Evolutionary conservation across 768 basidiomycete genomes (phyloP).

Genomic region (Boletus tomentosulus): DNA sequence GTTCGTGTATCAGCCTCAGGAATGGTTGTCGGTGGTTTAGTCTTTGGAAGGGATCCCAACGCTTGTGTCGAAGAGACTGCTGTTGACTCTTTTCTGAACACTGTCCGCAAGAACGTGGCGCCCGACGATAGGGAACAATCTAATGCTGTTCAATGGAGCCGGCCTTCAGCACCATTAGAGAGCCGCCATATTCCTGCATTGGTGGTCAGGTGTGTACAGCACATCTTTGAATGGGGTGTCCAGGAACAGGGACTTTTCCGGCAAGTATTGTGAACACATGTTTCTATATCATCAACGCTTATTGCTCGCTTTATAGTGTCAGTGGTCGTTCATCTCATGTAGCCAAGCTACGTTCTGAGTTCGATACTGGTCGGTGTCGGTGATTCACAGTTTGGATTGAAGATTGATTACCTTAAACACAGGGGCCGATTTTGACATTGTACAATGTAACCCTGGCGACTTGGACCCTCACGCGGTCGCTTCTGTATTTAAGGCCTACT

Average conservation of each 20-base stretch:
- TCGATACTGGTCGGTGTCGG: slow-evolving; percentile 62
- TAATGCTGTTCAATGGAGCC: slow-evolving; percentile 8
- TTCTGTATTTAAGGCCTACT: slow-evolving; percentile 86
- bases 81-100: slow-evolving; percentile 28
- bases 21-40: slow-evolving; percentile 44
- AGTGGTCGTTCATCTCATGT: slow-evolving; percentile 82
- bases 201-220: slow-evolving; percentile 78
- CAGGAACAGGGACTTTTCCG: slow-evolving; percentile 86
- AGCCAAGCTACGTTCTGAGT: slow-evolving; percentile 67
- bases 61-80: slow-evolving; percentile 55
- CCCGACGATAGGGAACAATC: not conserved
- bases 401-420: slow-evolving; percentile 11
- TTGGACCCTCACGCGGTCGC: slow-evolving; percentile 94
- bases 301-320: slow-evolving; percentile 47
- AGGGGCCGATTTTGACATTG: slow-evolving; percentile 87
- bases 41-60: slow-evolving; percentile 63
- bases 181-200: slow-evolving; percentile 63
- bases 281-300: not conserved
- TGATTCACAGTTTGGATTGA: not conserved
- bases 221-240: slow-evolving; percentile 76
- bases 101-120: slow-evolving; percentile 4
- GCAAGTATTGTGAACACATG: slow-evolving; percentile 38
- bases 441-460: slow-evolving; percentile 74
- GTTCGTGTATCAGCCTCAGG: slow-evolving; percentile 34
- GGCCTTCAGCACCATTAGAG: slow-evolving; percentile 37